Evolutionary conservation across 306 rosid genomes (phyloP).

Genomic region (Astragalus membranaceus): DNA sequence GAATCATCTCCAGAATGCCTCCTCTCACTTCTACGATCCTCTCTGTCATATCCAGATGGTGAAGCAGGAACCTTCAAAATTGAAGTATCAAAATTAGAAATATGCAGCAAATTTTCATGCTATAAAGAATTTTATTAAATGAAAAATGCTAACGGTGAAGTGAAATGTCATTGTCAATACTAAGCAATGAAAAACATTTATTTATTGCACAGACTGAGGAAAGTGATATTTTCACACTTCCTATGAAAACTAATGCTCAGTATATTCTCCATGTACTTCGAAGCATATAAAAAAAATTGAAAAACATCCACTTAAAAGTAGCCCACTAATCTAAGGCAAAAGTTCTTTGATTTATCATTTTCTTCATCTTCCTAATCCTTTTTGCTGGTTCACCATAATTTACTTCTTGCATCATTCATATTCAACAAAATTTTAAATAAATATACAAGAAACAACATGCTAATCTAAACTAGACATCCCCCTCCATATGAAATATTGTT

Average conservation of each 20-base stretch:
- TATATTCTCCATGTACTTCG: not conserved
- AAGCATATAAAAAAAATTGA: not conserved
- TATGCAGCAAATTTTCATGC: not conserved
- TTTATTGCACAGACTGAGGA: not conserved
- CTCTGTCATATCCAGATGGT: slow-evolving; percentile 48
- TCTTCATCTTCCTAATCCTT: not conserved
- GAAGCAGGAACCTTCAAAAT: slow-evolving; percentile 45
- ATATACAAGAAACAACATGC: not conserved
- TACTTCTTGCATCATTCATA: not conserved
- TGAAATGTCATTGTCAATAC: not conserved
- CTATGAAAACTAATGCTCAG: not conserved
- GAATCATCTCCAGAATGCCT: slow-evolving; percentile 42
- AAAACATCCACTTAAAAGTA: not conserved
- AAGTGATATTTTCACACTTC: not conserved
- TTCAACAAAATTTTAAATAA: not conserved
- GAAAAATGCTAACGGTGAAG: not conserved
- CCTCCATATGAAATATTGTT: not conserved
- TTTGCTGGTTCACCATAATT: not conserved
- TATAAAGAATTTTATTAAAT: not conserved
- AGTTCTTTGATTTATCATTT: not conserved
- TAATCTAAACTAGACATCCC: not conserved
- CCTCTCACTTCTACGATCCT: slow-evolving; percentile 47
- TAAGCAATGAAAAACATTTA: slow-evolving; percentile 1
- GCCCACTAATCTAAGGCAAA: not conserved
- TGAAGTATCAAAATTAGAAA: slow-evolving; percentile 23